Evolutionary conservation across 805 yeast genomes (phyloP), one percentile per base, ranked within the genome.

Genomic region (Yarrowia bubula): DNA sequence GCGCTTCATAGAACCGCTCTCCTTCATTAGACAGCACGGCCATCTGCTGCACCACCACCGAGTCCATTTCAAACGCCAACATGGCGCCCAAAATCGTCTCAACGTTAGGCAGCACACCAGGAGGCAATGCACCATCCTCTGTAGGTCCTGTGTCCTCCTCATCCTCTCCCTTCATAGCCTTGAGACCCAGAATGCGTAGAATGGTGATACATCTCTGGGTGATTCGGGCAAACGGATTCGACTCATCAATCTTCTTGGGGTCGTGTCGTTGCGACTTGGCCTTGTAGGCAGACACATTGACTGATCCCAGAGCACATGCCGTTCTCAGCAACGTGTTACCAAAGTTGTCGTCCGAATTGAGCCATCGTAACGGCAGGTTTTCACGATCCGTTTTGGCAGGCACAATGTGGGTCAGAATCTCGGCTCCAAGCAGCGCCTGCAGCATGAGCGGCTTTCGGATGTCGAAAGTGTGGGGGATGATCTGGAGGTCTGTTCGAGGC

Each of bases 81-180:
- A 77, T 70, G 9, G 78, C 78, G 7, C 79, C 79, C 9, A 77
- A 71, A 31, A 77, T 68, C 18, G 77, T 75, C 69, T 77, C 80
- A 17, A 74, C 73, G 10, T 75, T 75, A 10, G 80, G 80, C 11
- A 73, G 65, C 32, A 77, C 73, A 5, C 79, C 78, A 1, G 70
- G 67, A 4, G 75, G 75, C 41, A 73, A 67, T 8, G 44, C 55
- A n/a, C 43, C 35, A 13, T 31, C 53, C 22, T 35, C 65, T 14
- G 41, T 8, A 13, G 32, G 33, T 17, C 15, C 58, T 39, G n/a
- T 7, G 22, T 43, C 41, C 47, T 63, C 66, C 15, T 38, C 41
- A 18, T 65, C 33, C 62, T 51, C 47, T 43, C 41, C 51, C n/a
- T 66, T 66, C 67, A 69, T 67, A 13, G 77, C 78, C 70, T 74